Evolutionary conservation across 176 grass and related monocot genomes (phyloP), one percentile per base, ranked within the genome.

Genomic region (Eleusine indica): DNA sequence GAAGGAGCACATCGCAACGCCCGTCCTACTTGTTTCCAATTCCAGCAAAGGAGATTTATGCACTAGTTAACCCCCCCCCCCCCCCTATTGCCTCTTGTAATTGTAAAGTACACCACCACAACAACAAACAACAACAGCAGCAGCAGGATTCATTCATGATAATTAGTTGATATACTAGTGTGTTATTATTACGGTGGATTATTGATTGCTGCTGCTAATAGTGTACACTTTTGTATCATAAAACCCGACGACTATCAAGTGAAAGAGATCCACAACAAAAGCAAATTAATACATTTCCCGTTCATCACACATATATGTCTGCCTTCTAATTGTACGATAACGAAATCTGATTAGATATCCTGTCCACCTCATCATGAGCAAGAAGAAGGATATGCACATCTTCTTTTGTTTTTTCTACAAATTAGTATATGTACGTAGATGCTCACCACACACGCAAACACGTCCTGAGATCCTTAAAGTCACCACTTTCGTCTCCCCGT

Each of bases 161-260:
- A 12, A 15, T 15, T 51, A 51, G 48, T 15, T 51, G 9, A 46
- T 43, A 35, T 35, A 35, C 32, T 35, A 35, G 2, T 35, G 2
- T 35, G 32, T 35, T 35, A 35, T 35, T 35, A 5, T 18, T 56
- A 19, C 17, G 17, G 16, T 19, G 53, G 17, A 56, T 1, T 19
- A 19, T 56, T 16, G 32, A 9, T 9, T 56, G 17, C 53, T 56
- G 53, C 53, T 46, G 56, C 42, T 17, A 40, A 9, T n/a, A 81
- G 64, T 85, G 37, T 46, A 51, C 75, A 81, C 0, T 16, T 1
- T 71, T 82, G 83, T 89, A 77, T 46, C 39, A 86, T 89, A 77
- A 64, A 54, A 71, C 28, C 5, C 5, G 3, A 4, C 16, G 4
- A 56, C 6, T 21, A 83, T 62, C 68, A 83, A 35, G 52, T 43